Evolutionary conservation across 139 green algal genomes (phyloP).

Genomic region (Microglena sp.): DNA sequence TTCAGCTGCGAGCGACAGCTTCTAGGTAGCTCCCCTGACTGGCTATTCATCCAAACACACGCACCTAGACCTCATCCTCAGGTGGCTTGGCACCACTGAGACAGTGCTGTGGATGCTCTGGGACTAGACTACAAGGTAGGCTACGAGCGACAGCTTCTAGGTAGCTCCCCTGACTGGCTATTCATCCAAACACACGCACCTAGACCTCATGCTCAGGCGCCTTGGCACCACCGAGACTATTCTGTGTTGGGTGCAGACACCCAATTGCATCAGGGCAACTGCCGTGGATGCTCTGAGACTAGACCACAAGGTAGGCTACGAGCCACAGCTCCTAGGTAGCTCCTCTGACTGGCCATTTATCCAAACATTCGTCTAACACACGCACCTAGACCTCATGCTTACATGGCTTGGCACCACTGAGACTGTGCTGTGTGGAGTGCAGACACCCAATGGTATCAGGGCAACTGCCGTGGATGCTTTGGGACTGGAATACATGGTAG

Average conservation of each 20-base stretch:
- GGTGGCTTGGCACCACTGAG: slow-evolving; percentile 13
- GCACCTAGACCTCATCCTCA: too few species aligned
- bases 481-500: slow-evolving; percentile 45
- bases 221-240: slow-evolving; percentile 12
- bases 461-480: slow-evolving; percentile 63
- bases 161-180: too few species aligned
- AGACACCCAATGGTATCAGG: slow-evolving; percentile 74
- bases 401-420: slow-evolving; percentile 17
- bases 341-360: too few species aligned
- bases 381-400: slow-evolving; percentile 52
- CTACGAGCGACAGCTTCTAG: too few species aligned
- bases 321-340: too few species aligned
- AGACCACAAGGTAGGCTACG: slow-evolving; percentile 50
- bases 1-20: too few species aligned
- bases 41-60: too few species aligned
- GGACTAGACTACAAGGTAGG: slow-evolving; percentile 47
- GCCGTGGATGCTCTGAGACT: slow-evolving; percentile 57
- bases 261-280: slow-evolving; percentile 69
- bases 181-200: too few species aligned
- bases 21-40: too few species aligned
- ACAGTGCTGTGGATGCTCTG: slow-evolving; percentile 46
- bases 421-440: slow-evolving; percentile 38
- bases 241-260: slow-evolving; percentile 60
- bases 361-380: slow-evolving; percentile 54
- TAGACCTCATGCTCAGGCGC: too few species aligned